These are phyloP conservation scores for Gossypium aridum DNA, from an alignment of 441 rosid species.

Conservation along the genomic window DNA sequence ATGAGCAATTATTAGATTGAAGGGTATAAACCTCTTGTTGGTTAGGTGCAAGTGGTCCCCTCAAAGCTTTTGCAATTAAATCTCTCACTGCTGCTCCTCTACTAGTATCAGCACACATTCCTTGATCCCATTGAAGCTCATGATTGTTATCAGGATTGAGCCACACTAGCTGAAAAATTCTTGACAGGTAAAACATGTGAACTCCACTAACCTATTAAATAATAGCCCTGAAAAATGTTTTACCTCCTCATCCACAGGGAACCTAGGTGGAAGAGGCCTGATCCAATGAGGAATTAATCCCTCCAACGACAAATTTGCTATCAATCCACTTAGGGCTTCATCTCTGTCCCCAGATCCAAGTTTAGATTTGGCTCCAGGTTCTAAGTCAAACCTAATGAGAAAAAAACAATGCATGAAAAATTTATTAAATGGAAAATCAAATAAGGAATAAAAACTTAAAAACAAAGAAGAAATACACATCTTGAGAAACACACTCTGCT, in stretches of 20 bases:
- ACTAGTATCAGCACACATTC: slow-evolving; percentile 98
- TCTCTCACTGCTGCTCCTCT: slow-evolving; percentile 84
- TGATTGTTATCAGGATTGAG: slow-evolving; percentile 88
- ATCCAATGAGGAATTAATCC: slow-evolving; percentile 70
- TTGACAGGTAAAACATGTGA: slow-evolving; percentile 19
- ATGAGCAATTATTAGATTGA: not conserved
- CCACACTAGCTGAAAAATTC: slow-evolving; percentile 70
- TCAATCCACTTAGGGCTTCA: slow-evolving; percentile 51
- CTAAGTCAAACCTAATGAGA: slow-evolving; percentile 73
- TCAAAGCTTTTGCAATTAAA: slow-evolving; percentile 78
- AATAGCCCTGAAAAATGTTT: slow-evolving; percentile 6
- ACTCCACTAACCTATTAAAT: slow-evolving; percentile 10
- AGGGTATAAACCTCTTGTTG: slow-evolving; percentile 64
- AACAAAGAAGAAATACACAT: slow-evolving; percentile 4
- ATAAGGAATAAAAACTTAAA: not conserved
- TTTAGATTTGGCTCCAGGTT: slow-evolving; percentile 62
- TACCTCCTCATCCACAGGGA: slow-evolving; percentile 84
- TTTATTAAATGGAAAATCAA: slow-evolving; percentile 10
- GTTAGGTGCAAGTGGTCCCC: slow-evolving; percentile 73
- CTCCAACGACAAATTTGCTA: slow-evolving; percentile 44
- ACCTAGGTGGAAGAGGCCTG: slow-evolving; percentile 79
- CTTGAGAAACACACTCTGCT: slow-evolving; percentile 55
- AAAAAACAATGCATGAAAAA: slow-evolving; percentile 9
- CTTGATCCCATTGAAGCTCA: slow-evolving; percentile 93
- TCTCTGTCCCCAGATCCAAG: slow-evolving; percentile 89